A percentile compares a stretch with the other conserved stretches of the same genome.
Conservation (phyloP, 2,329 filamentous ascomycete genomes). For the Cladophialophora chaetospira region DNA sequence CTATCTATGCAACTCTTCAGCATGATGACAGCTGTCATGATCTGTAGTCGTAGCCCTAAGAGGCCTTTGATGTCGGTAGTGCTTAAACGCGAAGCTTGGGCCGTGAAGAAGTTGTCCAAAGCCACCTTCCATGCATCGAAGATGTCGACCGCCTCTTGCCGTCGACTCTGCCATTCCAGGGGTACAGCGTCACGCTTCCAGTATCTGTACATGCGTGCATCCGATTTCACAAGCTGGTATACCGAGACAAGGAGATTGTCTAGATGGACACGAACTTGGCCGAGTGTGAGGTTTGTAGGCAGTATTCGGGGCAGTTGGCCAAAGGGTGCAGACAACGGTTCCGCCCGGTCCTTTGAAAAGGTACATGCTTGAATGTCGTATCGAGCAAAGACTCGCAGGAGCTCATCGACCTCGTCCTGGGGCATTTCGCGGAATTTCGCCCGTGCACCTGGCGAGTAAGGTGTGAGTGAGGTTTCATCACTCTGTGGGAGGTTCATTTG, state of each 20-base stretch:
- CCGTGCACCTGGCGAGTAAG: conserved; percentile 17
- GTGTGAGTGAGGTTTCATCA: conserved; percentile 28
- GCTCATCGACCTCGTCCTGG: conserved; percentile 32
- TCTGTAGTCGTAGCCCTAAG: conserved; percentile 33
- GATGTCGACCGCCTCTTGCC: conserved; percentile 27
- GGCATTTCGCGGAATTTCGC: conserved; percentile 30
- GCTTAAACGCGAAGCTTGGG: conserved; percentile 11
- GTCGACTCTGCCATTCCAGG: conserved; percentile 26
- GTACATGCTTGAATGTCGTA: conserved; percentile 36
- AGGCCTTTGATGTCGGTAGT: conserved; percentile 31
- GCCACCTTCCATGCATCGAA: conserved; percentile 33
- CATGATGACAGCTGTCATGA: conserved; percentile 34
- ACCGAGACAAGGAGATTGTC: conserved; percentile 35
- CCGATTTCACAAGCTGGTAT: conserved; percentile 35
- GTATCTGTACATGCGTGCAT: conserved; percentile 34
- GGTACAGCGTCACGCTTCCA: conserved; percentile 30
- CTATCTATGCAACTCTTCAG: conserved; percentile 33
- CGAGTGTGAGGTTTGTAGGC: conserved; percentile 29
- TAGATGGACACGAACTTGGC: conserved; percentile 33
- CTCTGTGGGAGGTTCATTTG: conserved; percentile 36
- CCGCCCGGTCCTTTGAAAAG: conserved; percentile 32
- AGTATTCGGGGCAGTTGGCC: conserved; percentile 26
- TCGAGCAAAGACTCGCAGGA: conserved; percentile 34
- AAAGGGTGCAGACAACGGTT: conserved; percentile 23
- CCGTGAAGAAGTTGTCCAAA: conserved; percentile 31